Base-by-base conservation (phyloP, 371 early-diverging fungal genomes). In the Mucor plumbeus region DNA sequence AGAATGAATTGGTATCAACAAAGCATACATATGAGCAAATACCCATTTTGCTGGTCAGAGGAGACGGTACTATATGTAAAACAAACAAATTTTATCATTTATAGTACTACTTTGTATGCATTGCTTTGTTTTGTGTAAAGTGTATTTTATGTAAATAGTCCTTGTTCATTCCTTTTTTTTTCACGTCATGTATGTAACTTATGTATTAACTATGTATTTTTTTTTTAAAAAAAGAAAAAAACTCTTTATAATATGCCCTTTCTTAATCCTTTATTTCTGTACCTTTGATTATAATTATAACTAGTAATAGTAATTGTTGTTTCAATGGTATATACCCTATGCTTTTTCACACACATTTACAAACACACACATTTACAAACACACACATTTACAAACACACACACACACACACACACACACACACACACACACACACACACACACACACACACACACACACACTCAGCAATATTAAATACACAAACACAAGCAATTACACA, bases 31-130 rank as follows among this genome's bases (percentile, higher is more conserved):
- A 77, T 47, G 73, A 75, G 11, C 65, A 71, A 63, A 41, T 79
- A 38, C 79, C 82, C 11, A 71, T 82, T 35, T 72, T 79, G 69
- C 67, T 74, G 65, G 72, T 75, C 58, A 77, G 75, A 71, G 76
- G 71, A 13, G 79, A 82, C 65, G 75, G 78, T 38, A 67, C 72
- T 15, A 69, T 76, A 64, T 85, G 72, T 83, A 88, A 65, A 55
- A 77, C 80, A 17, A 73, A 71, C 61, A 74, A 75, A 55, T 57
- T 55, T 35, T 79, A 73, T 70, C 67, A 58, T 35, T 68, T 77
- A 31, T 69, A 64, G 31, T 11, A 26, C 3, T 3, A 26, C 3
- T 26, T 26, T 1, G 31, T 21, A 31, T 11, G 13, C 19, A 5
- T 53, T 38, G 7, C 4, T 9, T 31, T 41, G 43, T 4, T 13